Conservation (phyloP, 257 asterid species). For the Gardenia jasminoides region DNA sequence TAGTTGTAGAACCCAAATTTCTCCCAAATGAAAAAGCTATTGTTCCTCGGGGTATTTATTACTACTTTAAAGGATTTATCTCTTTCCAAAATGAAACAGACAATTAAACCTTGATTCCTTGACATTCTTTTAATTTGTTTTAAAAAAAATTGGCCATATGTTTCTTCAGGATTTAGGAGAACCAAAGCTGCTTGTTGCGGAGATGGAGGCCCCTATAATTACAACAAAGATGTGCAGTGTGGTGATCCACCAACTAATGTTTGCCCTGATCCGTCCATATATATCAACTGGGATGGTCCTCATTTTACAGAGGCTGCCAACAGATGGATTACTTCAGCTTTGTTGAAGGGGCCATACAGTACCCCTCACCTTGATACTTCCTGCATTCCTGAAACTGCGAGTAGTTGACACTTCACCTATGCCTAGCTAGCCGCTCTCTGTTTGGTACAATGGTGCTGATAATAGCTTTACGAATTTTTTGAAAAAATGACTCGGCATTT, state of each 20-base stretch:
- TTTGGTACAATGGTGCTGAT: not conserved
- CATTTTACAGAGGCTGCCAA: slow-evolving; percentile 48
- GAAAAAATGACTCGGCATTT: too few relatives aligned
- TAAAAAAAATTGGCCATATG: too few relatives aligned
- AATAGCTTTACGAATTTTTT: not conserved
- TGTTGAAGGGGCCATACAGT: slow-evolving; percentile 36
- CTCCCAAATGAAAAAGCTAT: too few relatives aligned
- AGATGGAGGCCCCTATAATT: slow-evolving; percentile 46
- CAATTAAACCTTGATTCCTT: too few relatives aligned
- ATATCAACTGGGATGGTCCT: slow-evolving; percentile 47
- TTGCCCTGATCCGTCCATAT: slow-evolving; percentile 39
- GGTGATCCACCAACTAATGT: slow-evolving; percentile 23
- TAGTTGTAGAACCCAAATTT: too few relatives aligned
- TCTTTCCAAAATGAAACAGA: too few relatives aligned
- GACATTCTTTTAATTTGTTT: too few relatives aligned
- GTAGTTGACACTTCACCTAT: not conserved
- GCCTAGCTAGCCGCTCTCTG: too few relatives aligned
- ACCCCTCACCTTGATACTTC: slow-evolving; percentile 24
- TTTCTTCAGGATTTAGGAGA: slow-evolving; percentile 34
- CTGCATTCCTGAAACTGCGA: not conserved
- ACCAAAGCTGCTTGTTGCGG: slow-evolving; percentile 49
- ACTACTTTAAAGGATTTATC: too few relatives aligned
- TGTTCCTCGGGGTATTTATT: too few relatives aligned
- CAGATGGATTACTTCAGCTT: slow-evolving; percentile 24
- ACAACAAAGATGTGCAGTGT: slow-evolving; percentile 17